phyloP scores from a whole-genome alignment of 169 alveolate species.

The Plasmodium gaboni region DNA sequence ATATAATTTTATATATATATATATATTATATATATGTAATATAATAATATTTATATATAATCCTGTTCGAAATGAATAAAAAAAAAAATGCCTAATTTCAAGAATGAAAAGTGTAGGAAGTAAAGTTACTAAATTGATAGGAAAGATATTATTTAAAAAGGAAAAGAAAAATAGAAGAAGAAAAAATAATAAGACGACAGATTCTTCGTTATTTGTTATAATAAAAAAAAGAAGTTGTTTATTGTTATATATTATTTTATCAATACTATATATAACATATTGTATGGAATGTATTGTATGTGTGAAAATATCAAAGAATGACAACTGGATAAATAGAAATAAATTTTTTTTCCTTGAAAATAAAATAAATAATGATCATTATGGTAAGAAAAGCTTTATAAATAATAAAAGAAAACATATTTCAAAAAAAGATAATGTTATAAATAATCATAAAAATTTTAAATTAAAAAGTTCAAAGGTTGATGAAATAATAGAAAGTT shows the following conservation, averaged over 20 bases:
- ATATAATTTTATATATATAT: no score
- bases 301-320: conserved; percentile 22
- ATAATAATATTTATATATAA: no score
- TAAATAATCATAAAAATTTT: conserved; percentile 7
- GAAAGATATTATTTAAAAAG: not conserved
- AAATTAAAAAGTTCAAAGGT: conserved; percentile 75
- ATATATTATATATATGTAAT: no score
- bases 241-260: not conserved
- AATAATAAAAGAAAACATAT: conserved; percentile 27
- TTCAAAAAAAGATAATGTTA: conserved; percentile 8
- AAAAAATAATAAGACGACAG: conserved; percentile 1
- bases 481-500: conserved; percentile 80
- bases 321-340: conserved; percentile 5
- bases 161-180: conserved; percentile 16
- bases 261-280: conserved; percentile 9
- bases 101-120: conserved; percentile 52
- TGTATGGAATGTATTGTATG: conserved; percentile 2
- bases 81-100: conserved; percentile 45
- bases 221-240: no score
- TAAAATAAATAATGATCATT: conserved; percentile 6
- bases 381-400: conserved; percentile 30
- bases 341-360: conserved; percentile 20
- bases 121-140: conserved; percentile 9
- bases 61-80: not conserved
- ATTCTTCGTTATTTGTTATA: not conserved